These are phyloP conservation scores for Zygoascus ofunaensis DNA, from an alignment of 805 yeast species.

Conservation along the genomic window DNA sequence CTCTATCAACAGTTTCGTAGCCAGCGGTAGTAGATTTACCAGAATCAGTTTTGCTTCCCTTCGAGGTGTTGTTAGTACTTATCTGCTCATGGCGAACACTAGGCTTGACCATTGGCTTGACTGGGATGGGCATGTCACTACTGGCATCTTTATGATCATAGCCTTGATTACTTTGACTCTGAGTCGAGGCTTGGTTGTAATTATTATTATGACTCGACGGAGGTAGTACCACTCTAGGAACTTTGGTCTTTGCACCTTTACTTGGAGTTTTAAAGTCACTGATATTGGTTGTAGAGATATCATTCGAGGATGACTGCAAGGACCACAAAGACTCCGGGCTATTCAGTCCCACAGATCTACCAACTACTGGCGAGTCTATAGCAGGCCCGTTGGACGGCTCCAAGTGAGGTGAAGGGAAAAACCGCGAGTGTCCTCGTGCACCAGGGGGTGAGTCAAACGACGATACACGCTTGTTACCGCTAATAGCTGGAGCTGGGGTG, in stretches of 20 bases:
- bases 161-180: no score
- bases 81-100: no score
- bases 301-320: no score
- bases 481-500: no score
- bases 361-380: background rate
- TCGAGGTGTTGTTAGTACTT: no score
- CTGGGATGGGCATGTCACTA: background rate
- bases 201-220: background rate
- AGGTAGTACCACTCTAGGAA: background rate
- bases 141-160: no score
- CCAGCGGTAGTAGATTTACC: no score
- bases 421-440: constrained; percentile 10
- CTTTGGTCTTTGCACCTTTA: background rate
- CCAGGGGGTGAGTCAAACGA: background rate
- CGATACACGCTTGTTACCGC: background rate
- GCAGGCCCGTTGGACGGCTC: background rate
- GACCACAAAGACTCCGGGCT: background rate
- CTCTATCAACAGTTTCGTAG: background rate
- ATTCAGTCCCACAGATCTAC: background rate
- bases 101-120: background rate
- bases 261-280: no score
- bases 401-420: constrained; percentile 12
- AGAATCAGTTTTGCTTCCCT: no score
- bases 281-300: background rate
- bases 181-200: background rate